Evolutionary conservation across 2,329 filamentous ascomycete genomes (phyloP), one percentile per base, ranked within the genome.

Genomic region (Nemania sp.): DNA sequence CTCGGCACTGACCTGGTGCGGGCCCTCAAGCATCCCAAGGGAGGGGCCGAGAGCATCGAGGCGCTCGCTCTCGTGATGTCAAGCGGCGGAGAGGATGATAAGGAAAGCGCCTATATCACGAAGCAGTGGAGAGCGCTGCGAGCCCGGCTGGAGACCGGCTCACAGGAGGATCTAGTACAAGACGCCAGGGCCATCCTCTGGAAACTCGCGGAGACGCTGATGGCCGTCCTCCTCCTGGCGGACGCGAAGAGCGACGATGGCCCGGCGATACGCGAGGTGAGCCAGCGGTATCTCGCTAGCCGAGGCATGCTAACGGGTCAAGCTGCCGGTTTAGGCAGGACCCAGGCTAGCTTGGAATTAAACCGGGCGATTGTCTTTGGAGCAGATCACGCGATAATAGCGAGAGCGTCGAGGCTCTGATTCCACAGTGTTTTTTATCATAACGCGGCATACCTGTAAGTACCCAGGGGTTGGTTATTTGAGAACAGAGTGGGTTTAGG

Each of bases 1-100:
- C 78, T 92, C 57, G 84, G 85, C 4, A 79, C 77, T 1, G 82
- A 83, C 61, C 76, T 81, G 15, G 62, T 83, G 13, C 71, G 80
- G 18, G 79, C 80, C 0, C 59, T 84, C 43, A 82, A 81, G 62
- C 79, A 83, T 35, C 72, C 78, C 0, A 72, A 72, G 21, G 71
- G 62, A 1, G 80, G 76, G 3, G 67, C 57, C 11, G 74, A 71
- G 10, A 75, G 73, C 35, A 61, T 81, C 2, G 71, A 76, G n/a
- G 80, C 79, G 1, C 67, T 85, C 18, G 78, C 78, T 17, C 72
- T 71, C 45, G 71, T 83, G 45, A 68, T 83, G 9, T 60, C 37
- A 4, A 70, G 67, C 15, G 75, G 74, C 68, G 62, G 68, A 1
- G 25, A 10, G 3, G 48, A 46, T 17, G 29, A 25, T 2, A 20